phyloP scores from a whole-genome alignment of 2,329 filamentous ascomycete genomes.

The Pyrenophora teres region DNA sequence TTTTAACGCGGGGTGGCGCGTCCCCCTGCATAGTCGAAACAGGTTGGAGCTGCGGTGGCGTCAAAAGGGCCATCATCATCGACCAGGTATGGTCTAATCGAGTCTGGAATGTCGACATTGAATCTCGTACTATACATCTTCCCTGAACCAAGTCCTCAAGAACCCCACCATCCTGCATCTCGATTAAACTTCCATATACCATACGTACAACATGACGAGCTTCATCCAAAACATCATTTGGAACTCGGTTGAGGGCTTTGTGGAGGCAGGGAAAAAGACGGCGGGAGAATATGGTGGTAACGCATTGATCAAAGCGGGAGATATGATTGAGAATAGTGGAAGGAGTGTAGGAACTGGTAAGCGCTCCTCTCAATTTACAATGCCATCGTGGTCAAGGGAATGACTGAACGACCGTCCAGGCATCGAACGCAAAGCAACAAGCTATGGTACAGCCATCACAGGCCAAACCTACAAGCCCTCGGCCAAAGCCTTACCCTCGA shows the following conservation, averaged over 20 bases:
- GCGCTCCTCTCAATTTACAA: neutral
- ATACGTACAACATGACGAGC: conserved; percentile 24
- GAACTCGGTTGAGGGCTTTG: conserved; percentile 46
- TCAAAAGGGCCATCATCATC: conserved; percentile 22
- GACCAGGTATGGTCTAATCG: conserved; percentile 6
- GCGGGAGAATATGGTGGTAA: conserved; percentile 47
- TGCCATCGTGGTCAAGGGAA: neutral
- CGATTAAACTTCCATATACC: no score
- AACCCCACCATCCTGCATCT: neutral
- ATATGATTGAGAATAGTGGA: conserved; percentile 43
- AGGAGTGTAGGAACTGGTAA: conserved; percentile 40
- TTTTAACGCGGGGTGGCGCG: conserved; percentile 23
- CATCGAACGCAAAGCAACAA: conserved; percentile 38
- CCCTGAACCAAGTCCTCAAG: neutral
- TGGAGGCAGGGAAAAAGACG: conserved; percentile 43
- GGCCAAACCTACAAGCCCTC: conserved; percentile 37
- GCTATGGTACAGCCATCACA: conserved; percentile 36
- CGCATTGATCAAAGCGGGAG: conserved; percentile 45
- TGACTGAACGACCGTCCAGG: conserved; percentile 18
- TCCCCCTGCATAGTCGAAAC: conserved; percentile 26
- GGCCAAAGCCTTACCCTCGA: conserved; percentile 36
- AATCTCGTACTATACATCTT: neutral
- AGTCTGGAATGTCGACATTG: conserved; percentile 3
- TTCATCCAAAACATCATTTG: conserved; percentile 47
- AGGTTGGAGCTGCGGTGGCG: conserved; percentile 32